A percentile compares a stretch with the other conserved stretches of the same genome.
phyloP scores from a whole-genome alignment of 306 rosid genomes.

The Vachellia collinsii region DNA sequence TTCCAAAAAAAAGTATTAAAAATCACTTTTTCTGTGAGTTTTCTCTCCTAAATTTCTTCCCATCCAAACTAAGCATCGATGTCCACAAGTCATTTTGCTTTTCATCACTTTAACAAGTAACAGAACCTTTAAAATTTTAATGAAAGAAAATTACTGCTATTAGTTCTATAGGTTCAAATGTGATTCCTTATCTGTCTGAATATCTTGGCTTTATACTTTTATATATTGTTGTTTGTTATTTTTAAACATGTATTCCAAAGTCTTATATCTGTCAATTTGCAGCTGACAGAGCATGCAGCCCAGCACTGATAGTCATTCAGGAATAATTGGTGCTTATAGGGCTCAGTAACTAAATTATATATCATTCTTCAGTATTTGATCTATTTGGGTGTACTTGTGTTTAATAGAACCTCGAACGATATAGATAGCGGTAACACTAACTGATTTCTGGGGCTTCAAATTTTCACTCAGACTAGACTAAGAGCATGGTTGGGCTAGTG shows the following conservation, averaged over 20 bases:
- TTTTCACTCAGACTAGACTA: no score
- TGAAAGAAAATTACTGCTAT: constrained; percentile 59
- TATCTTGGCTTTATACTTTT: neutral
- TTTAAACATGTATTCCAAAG: constrained; percentile 11
- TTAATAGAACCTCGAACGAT: constrained; percentile 1
- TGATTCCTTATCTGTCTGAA: constrained; percentile 28
- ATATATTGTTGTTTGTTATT: neutral
- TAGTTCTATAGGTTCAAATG: constrained; percentile 53
- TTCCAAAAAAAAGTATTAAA: no score
- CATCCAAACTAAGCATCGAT: no score
- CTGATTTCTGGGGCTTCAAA: neutral
- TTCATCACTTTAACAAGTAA: constrained; percentile 46
- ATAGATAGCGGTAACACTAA: neutral
- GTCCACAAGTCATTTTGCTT: constrained; percentile 36
- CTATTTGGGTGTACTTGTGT: neutral
- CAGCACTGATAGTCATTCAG: constrained; percentile 44
- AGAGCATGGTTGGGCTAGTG: neutral
- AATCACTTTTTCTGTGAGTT: no score
- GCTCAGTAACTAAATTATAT: constrained; percentile 25
- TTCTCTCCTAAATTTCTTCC: no score
- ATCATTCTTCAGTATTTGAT: no score
- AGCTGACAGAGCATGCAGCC: constrained; percentile 52
- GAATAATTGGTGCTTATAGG: constrained; percentile 57
- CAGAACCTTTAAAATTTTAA: constrained; percentile 59
- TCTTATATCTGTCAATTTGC: constrained; percentile 32